Conservation (phyloP, 2,329 filamentous ascomycete species). For the Pseudogymnoascus sp. region DNA sequence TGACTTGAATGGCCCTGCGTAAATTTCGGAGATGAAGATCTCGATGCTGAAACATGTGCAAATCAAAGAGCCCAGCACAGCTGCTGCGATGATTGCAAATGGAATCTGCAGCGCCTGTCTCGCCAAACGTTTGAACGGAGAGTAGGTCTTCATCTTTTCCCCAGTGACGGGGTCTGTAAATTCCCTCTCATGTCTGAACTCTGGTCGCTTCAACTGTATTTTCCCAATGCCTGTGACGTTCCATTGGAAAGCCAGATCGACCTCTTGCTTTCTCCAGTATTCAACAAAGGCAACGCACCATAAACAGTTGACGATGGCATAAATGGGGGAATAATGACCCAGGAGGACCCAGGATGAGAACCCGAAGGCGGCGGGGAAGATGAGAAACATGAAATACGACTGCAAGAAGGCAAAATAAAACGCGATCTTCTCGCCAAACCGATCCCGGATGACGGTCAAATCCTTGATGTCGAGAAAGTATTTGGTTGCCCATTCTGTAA, state of each 20-base stretch:
- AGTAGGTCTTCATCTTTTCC: conserved; percentile 54
- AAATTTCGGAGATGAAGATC: conserved; percentile 92
- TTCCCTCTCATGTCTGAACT: conserved; percentile 75
- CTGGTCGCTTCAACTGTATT: conserved; percentile 68
- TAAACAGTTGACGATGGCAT: conserved; percentile 69
- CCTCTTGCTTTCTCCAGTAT: conserved; percentile 91
- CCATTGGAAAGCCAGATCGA: conserved; percentile 81
- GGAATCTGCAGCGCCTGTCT: conserved; percentile 60
- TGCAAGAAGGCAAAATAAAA: conserved; percentile 96
- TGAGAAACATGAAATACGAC: conserved; percentile 77
- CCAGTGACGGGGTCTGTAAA: conserved; percentile 68
- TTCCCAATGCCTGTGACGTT: conserved; percentile 75
- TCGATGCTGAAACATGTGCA: conserved; percentile 84
- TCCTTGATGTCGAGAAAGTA: conserved; percentile 58
- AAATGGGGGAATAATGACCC: conserved; percentile 75
- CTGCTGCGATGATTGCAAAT: conserved; percentile 67
- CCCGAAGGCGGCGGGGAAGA: conserved; percentile 76
- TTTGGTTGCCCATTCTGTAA: conserved; percentile 67
- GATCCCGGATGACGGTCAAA: conserved; percentile 66
- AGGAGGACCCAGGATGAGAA: conserved; percentile 72
- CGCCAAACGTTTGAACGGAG: conserved; percentile 52
- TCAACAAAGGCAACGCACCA: conserved; percentile 89
- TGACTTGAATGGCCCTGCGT: conserved; percentile 78
- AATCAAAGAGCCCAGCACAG: conserved; percentile 73
- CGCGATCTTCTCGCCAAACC: conserved; percentile 76